Percentiles rank a stretch among this genome's conserved stretches.
phyloP scores from a whole-genome alignment of 1,284 basidiomycete species.

The Moesziomyces parantarcticus region DNA sequence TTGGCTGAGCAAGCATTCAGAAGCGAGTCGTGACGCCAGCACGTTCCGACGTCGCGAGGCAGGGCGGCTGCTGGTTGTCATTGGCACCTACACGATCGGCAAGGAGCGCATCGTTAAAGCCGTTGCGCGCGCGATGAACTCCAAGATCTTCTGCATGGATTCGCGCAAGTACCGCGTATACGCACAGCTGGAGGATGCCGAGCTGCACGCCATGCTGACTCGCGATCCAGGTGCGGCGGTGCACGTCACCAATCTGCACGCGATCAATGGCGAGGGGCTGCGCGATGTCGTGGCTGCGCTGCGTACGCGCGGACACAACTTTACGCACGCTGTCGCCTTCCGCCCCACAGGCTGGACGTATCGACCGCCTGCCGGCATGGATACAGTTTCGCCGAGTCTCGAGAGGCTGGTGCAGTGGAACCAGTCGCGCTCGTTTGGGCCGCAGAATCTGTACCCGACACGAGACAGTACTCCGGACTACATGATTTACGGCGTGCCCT shows the following conservation, averaged over 20 bases:
- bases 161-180: conserved; percentile 67
- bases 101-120: conserved; percentile 97
- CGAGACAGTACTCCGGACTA: conserved; percentile 77
- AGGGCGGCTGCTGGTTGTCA: conserved; percentile 76
- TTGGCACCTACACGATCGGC: conserved; percentile 96
- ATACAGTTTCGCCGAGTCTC: conserved; percentile 63
- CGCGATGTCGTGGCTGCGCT: conserved; percentile 75
- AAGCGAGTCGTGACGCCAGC: conserved; percentile 22
- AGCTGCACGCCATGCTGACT: conserved; percentile 82
- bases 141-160: conserved; percentile 89
- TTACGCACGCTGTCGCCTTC: conserved; percentile 82
- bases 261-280: conserved; percentile 82
- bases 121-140: conserved; percentile 81
- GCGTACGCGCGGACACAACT: conserved; percentile 78
- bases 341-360: conserved; percentile 95
- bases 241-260: conserved; percentile 84
- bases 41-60: conserved; percentile 19
- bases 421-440: conserved; percentile 76
- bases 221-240: conserved; percentile 81
- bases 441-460: conserved; percentile 77
- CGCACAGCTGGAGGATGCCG: conserved; percentile 69
- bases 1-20: conserved; percentile 43
- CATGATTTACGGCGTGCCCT: conserved; percentile 85
- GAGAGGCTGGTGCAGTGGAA: conserved; percentile 73
- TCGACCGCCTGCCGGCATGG: conserved; percentile 76